Evolutionary conservation across 140 eudicot species (phyloP).

Genomic region (Cichorium intybus): DNA sequence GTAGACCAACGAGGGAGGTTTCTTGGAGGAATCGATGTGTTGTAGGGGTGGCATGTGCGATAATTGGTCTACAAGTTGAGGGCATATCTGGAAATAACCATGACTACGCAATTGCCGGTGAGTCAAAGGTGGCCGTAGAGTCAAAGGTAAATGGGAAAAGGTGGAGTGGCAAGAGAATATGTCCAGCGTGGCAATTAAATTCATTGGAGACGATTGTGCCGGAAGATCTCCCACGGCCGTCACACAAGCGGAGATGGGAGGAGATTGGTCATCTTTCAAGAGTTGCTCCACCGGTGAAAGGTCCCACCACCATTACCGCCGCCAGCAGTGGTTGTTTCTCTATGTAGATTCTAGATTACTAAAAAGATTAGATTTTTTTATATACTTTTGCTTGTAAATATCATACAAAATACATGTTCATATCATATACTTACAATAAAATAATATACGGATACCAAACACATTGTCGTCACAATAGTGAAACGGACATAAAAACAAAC

Average conservation of each 20-base stretch:
- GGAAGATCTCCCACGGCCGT: slow-evolving; percentile 80
- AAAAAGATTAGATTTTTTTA: not conserved
- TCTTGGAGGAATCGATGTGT: slow-evolving; percentile 47
- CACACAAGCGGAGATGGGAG: slow-evolving; percentile 60
- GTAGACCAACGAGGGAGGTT: slow-evolving; percentile 39
- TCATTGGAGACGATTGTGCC: slow-evolving; percentile 80
- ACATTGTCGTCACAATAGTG: not conserved
- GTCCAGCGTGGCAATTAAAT: slow-evolving; percentile 67
- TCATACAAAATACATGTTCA: slow-evolving; percentile 19
- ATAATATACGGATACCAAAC: not conserved
- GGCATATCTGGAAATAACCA: slow-evolving; percentile 9
- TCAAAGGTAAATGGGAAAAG: slow-evolving; percentile 5
- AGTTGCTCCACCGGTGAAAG: slow-evolving; percentile 38
- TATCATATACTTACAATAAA: slow-evolving; percentile 10
- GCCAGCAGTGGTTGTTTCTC: slow-evolving; percentile 43
- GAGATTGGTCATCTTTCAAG: slow-evolving; percentile 25
- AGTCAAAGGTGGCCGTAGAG: slow-evolving; percentile 21
- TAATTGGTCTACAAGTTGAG: slow-evolving; percentile 42
- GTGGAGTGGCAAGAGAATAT: slow-evolving; percentile 70
- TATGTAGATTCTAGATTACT: slow-evolving; percentile 32
- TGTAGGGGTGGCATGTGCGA: slow-evolving; percentile 45
- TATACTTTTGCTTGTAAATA: slow-evolving; percentile 12
- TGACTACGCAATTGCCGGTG: slow-evolving; percentile 24
- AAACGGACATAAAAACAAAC: not conserved
- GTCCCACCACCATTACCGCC: not conserved